Evolutionary conservation across 768 basidiomycete genomes (phyloP).

Genomic region (Lactarius vividus): DNA sequence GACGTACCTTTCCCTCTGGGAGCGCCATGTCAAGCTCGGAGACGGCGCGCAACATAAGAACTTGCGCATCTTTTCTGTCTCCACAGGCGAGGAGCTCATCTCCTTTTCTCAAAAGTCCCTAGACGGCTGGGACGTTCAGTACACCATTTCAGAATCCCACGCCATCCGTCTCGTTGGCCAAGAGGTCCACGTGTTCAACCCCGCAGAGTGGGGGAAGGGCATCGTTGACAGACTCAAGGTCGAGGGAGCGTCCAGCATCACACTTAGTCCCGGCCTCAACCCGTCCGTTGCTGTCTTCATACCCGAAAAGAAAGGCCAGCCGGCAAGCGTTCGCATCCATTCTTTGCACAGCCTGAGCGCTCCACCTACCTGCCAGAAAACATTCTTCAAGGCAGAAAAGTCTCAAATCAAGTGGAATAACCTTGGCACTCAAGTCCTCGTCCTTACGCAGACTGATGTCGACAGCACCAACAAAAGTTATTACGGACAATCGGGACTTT

Average conservation of each 20-base stretch:
- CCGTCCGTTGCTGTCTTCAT: conserved; percentile 90
- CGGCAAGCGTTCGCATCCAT: conserved; percentile 84
- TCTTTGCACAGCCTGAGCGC: conserved; percentile 59
- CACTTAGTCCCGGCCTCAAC: conserved; percentile 80
- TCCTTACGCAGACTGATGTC: conserved; percentile 94
- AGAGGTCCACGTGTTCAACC: conserved; percentile 82
- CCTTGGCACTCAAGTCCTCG: conserved; percentile 86
- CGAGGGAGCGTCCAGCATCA: conserved; percentile 75
- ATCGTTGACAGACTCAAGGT: conserved; percentile 78
- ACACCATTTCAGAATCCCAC: conserved; percentile 85
- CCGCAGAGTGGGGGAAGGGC: conserved; percentile 76
- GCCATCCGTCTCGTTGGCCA: conserved; percentile 75
- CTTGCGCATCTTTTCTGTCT: conserved; percentile 83
- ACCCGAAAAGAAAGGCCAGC: conserved; percentile 94
- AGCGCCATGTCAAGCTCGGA: conserved; percentile 88
- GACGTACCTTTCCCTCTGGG: conserved; percentile 94
- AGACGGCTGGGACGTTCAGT: conserved; percentile 90
- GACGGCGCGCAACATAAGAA: conserved; percentile 93
- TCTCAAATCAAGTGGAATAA: conserved; percentile 95
- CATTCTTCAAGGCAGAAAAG: conserved; percentile 94
- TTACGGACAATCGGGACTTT: conserved; percentile 96
- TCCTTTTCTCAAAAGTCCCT: conserved; percentile 87
- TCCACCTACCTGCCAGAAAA: conserved; percentile 82
- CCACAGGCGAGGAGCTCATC: conserved; percentile 82
- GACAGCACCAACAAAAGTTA: conserved; percentile 97